These are phyloP conservation scores for Annona cherimola DNA, from an alignment of 164 flowering plant genomes.

Conservation along the genomic window DNA sequence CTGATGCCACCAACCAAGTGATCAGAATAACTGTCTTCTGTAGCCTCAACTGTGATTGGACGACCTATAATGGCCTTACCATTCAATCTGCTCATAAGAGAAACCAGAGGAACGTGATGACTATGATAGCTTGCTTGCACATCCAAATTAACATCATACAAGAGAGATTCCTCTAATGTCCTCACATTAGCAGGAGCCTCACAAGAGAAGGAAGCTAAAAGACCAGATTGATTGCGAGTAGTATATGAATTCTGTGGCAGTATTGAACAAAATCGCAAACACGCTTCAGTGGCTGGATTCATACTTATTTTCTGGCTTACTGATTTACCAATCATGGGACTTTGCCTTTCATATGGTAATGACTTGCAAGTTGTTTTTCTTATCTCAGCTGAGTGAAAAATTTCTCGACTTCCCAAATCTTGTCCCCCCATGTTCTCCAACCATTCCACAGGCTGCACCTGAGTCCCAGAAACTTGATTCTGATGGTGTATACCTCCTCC, in stretches of 20 bases:
- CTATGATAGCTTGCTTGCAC: slow-evolving; percentile 51
- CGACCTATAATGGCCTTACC: slow-evolving; percentile 79
- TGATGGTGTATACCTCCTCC: slow-evolving; percentile 24
- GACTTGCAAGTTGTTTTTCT: background rate
- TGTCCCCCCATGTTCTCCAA: slow-evolving; percentile 6
- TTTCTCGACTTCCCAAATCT: slow-evolving; percentile 6
- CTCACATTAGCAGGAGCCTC: slow-evolving; percentile 6
- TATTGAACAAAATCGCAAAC: slow-evolving; percentile 16
- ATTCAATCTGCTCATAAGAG: slow-evolving; percentile 76
- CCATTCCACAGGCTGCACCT: slow-evolving; percentile 13
- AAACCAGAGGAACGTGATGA: slow-evolving; percentile 68
- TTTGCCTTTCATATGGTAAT: slow-evolving; percentile 8
- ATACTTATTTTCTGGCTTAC: background rate
- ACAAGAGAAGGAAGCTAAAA: slow-evolving; percentile 33
- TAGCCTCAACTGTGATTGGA: slow-evolving; percentile 57
- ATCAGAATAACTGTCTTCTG: slow-evolving; percentile 51
- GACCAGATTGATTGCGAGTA: slow-evolving; percentile 39
- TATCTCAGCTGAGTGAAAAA: slow-evolving; percentile 1
- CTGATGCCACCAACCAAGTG: slow-evolving; percentile 16
- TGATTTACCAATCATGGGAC: slow-evolving; percentile 5
- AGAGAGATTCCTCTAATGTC: slow-evolving; percentile 9
- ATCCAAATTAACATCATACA: slow-evolving; percentile 59
- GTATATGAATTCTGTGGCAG: slow-evolving; percentile 37
- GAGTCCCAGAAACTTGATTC: slow-evolving; percentile 22
- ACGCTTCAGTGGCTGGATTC: slow-evolving; percentile 1